Evolutionary conservation across 2,329 filamentous ascomycete species (phyloP), one percentile per base, ranked within the genome.

Genomic region (Colletotrichum sp.): DNA sequence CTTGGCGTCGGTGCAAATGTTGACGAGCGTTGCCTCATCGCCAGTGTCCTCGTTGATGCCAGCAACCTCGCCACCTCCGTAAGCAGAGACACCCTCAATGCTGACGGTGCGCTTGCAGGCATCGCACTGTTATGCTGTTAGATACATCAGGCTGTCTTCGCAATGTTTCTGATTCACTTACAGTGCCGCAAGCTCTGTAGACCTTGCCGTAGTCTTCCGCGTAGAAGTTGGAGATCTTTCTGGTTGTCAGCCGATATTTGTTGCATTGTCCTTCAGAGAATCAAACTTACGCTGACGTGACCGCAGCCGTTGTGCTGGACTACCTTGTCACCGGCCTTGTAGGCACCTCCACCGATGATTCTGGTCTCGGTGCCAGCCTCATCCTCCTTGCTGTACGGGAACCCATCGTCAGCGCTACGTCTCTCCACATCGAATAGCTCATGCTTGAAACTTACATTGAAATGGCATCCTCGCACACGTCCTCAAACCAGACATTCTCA

Each of bases 231-330:
- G 85, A 78, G 36, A 85, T 83, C 76, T 76, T 6, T 13, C n/a
- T n/a, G 5, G 15, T 6, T 39, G 26, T 57, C 3, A 52, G 18
- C 36, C 15, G 12, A 15, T 34, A 3, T 15, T 7, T 24, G 18
- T 16, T 60, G 28, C 3, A 32, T 15, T 8, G 3, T 15, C 7
- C 5, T 15, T 32, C 28, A 12, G n/a, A 13, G 10, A 15, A 36
- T 28, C 6, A 24, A 21, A 72, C 72, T 77, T 30, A 84, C 82
- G 34, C 80, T 80, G n/a, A 88, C 85, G 16, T 84, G 87, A 0
- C 87, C 87, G 67, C 86, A 85, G 15, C 87, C 87, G 69, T 89
- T 88, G 79, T 88, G 87, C 80, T 89, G 87, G 63, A 89, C 81
- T 18, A 89, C 79, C 81, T 89, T 89, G 79, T 89, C 88, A 0